Percentiles rank a stretch among this genome's conserved stretches.
Evolutionary conservation across 2,329 filamentous ascomycete genomes (phyloP).

Genomic region (Alternaria triticina): DNA sequence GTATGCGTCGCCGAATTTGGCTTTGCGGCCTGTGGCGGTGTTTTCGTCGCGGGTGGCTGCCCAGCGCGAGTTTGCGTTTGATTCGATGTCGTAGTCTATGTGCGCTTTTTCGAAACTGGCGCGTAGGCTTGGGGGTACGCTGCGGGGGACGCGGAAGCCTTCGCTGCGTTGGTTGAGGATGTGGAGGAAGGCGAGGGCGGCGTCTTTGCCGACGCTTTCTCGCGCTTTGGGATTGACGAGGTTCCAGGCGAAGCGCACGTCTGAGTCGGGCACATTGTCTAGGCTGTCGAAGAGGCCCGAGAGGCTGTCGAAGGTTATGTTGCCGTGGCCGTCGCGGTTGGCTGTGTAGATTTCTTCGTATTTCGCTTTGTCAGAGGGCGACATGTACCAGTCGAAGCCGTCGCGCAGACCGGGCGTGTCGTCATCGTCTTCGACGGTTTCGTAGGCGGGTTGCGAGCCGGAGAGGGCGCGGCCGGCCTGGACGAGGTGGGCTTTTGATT

Average conservation of each 20-base stretch:
- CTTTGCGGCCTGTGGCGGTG: conserved; percentile 86
- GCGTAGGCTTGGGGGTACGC: conserved; percentile 87
- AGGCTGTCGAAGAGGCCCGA: conserved; percentile 80
- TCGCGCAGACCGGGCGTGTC: conserved; percentile 87
- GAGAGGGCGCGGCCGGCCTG: conserved; percentile 62
- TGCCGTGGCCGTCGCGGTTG: conserved; percentile 85
- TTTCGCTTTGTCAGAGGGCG: conserved; percentile 84
- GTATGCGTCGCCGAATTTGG: conserved; percentile 97
- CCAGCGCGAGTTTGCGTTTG: conserved; percentile 78
- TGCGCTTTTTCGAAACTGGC: conserved; percentile 93
- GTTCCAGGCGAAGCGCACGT: conserved; percentile 94
- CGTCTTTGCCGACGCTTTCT: conserved; percentile 89
- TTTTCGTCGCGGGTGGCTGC: conserved; percentile 78
- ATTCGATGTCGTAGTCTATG: conserved; percentile 94
- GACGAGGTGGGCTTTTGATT: conserved; percentile 64
- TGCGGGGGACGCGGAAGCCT: conserved; percentile 90
- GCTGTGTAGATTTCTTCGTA: conserved; percentile 98
- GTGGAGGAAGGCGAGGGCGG: conserved; percentile 91
- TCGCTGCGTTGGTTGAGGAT: conserved; percentile 96
- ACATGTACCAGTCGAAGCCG: conserved; percentile 99
- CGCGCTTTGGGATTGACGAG: conserved; percentile 90
- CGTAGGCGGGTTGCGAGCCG: conserved; percentile 81
- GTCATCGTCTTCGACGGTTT: conserved; percentile 77
- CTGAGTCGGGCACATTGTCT: conserved; percentile 71
- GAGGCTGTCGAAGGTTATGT: conserved; percentile 74